phyloP scores from a whole-genome alignment of 352 stramenopile species.

The Pythium biforme region DNA sequence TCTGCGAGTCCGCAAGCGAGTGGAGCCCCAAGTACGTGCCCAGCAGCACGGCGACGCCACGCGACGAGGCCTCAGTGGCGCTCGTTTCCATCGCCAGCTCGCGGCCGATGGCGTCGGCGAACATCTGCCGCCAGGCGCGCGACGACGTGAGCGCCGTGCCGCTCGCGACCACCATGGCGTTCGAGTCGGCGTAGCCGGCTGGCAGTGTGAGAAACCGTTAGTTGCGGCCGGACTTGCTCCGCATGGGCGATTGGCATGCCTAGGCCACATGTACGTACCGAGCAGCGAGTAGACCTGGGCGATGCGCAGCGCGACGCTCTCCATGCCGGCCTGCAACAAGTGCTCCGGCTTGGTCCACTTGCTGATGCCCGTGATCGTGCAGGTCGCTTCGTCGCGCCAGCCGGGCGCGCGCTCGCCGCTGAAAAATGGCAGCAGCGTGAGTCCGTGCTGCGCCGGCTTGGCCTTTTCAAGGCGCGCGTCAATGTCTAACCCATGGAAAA shows the following conservation, averaged over 20 bases:
- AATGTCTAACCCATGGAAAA: slow-evolving; percentile 32
- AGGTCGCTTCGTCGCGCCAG: slow-evolving; percentile 88
- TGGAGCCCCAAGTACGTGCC: slow-evolving; percentile 62
- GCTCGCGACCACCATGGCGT: slow-evolving; percentile 70
- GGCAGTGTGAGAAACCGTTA: neutral
- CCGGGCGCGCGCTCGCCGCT: slow-evolving; percentile 92
- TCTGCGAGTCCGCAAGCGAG: slow-evolving; percentile 39
- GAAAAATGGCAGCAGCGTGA: slow-evolving; percentile 92
- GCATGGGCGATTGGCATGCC: too few species aligned
- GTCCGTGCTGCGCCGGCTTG: slow-evolving; percentile 52
- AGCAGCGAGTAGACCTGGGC: slow-evolving; percentile 83
- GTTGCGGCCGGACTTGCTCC: too few species aligned
- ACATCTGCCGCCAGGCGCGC: slow-evolving; percentile 85
- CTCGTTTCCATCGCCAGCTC: slow-evolving; percentile 66
- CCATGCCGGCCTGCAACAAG: slow-evolving; percentile 88
- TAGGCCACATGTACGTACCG: slow-evolving; percentile 27
- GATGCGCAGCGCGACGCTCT: slow-evolving; percentile 91
- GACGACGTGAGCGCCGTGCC: slow-evolving; percentile 81
- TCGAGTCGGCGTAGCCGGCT: slow-evolving; percentile 37
- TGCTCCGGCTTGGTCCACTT: slow-evolving; percentile 88
- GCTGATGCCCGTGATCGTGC: slow-evolving; percentile 90
- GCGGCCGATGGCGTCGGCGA: slow-evolving; percentile 75
- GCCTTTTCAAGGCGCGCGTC: slow-evolving; percentile 36
- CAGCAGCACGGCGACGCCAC: slow-evolving; percentile 75
- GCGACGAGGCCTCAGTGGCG: slow-evolving; percentile 77